These are phyloP conservation scores for Trichoderma orchidacearum DNA, from an alignment of 495 filamentous ascomycete genomes.

Conservation along the genomic window DNA sequence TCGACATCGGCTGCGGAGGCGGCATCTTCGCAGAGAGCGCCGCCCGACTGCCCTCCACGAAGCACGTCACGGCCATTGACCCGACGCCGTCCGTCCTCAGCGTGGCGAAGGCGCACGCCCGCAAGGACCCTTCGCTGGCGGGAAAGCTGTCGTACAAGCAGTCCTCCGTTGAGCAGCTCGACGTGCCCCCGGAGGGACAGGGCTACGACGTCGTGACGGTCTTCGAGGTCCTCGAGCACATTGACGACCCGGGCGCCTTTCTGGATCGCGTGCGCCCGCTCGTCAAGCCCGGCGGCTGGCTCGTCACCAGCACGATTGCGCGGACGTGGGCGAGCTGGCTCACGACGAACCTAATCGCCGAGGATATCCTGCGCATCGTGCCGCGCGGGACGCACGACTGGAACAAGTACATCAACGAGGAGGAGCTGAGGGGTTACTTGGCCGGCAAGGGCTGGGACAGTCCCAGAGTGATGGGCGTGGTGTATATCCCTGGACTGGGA, in stretches of 20 bases:
- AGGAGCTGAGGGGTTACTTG: conserved; percentile 56
- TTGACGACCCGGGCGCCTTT: conserved; percentile 57
- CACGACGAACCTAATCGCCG: conserved; percentile 83
- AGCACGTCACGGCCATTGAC: conserved; percentile 69
- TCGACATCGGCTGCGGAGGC: conserved; percentile 92
- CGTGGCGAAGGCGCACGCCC: conserved; percentile 63
- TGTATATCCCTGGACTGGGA: conserved; percentile 82
- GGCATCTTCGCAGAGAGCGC: conserved; percentile 93
- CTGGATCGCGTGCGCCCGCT: conserved; percentile 52
- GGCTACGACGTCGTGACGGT: conserved; percentile 65
- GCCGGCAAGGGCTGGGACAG: conserved; percentile 35
- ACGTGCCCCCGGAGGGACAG: conserved; percentile 24
- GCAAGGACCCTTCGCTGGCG: conserved; percentile 45
- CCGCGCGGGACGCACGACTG: conserved; percentile 91
- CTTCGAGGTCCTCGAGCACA: conserved; percentile 93
- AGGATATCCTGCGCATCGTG: conserved; percentile 78
- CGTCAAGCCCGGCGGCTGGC: conserved; percentile 82
- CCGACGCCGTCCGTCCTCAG: conserved; percentile 65
- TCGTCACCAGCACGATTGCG: conserved; percentile 82
- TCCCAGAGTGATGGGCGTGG: conserved; percentile 59
- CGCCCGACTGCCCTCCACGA: conserved; percentile 55
- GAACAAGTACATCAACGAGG: conserved; percentile 83
- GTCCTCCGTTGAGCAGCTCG: conserved; percentile 53
- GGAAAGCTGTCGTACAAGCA: conserved; percentile 58
- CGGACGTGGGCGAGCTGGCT: conserved; percentile 76